Evolutionary conservation across 441 rosid genomes (phyloP).

Genomic region (Populus hybrid): DNA sequence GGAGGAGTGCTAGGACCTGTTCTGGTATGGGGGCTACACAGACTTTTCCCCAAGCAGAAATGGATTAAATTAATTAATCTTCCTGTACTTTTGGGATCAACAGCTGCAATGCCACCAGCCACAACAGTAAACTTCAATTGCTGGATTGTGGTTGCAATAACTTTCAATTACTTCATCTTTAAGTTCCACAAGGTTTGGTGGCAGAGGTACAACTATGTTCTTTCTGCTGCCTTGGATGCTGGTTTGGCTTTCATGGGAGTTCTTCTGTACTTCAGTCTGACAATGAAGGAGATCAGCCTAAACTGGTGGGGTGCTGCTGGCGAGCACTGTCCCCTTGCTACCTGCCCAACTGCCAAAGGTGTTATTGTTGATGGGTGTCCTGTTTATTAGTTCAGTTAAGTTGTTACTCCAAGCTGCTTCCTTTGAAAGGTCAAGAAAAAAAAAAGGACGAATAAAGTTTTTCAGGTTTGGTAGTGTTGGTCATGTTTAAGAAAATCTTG

Average conservation of each 20-base stretch:
- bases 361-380: slow-evolving; percentile 39
- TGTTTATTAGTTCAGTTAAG: background rate
- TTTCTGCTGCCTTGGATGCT: slow-evolving; percentile 6
- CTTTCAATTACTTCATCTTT: slow-evolving; percentile 49
- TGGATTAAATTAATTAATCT: slow-evolving; percentile 50
- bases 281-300: slow-evolving; percentile 24
- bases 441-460: background rate
- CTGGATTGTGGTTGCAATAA: slow-evolving; percentile 45
- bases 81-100: slow-evolving; percentile 48
- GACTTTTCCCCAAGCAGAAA: slow-evolving; percentile 33
- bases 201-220: slow-evolving; percentile 47
- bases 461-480: background rate
- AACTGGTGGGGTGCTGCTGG: slow-evolving; percentile 47
- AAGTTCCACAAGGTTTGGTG: slow-evolving; percentile 48
- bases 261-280: slow-evolving; percentile 35
- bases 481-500: background rate
- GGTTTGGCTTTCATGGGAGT: slow-evolving; percentile 50
- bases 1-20: slow-evolving; percentile 43
- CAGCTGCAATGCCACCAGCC: slow-evolving; percentile 49
- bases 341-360: slow-evolving; percentile 50
- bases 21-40: slow-evolving; percentile 36
- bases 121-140: slow-evolving; percentile 44
- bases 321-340: slow-evolving; percentile 47
- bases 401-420: background rate
- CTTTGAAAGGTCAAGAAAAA: background rate